Evolutionary conservation across 805 yeast species (phyloP).

Genomic region (Sugiyamaella marilandica): DNA sequence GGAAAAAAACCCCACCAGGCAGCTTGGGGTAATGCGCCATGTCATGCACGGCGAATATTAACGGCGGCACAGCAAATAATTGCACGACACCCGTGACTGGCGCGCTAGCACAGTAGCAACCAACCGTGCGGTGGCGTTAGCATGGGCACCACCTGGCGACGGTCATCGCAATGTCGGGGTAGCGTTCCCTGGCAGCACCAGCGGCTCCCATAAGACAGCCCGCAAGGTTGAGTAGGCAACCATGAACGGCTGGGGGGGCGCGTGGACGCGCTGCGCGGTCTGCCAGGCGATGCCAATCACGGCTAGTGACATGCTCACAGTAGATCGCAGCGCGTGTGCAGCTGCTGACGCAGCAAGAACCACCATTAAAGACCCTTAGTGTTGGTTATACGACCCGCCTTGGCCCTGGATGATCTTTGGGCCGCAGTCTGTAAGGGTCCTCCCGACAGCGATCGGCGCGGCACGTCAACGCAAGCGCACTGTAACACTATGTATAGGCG

Average conservation of each 20-base stretch:
- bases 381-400: not conserved
- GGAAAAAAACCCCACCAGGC: not conserved
- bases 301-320: not conserved
- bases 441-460: not conserved
- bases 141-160: too few relatives aligned
- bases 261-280: too few relatives aligned
- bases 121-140: too few relatives aligned
- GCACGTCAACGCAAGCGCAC: not conserved
- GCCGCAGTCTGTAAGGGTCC: slow-evolving; percentile 2
- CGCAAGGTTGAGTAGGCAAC: too few relatives aligned
- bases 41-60: not conserved
- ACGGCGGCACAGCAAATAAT: not conserved
- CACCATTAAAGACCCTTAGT: not conserved
- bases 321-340: not conserved
- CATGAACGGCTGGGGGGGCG: too few relatives aligned
- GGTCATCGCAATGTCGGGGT: too few relatives aligned
- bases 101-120: too few relatives aligned
- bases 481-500: not conserved
- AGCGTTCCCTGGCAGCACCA: too few relatives aligned
- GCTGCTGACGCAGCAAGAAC: not conserved
- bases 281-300: not conserved
- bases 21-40: not conserved
- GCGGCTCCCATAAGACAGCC: too few relatives aligned
- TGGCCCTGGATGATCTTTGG: slow-evolving; percentile 1
- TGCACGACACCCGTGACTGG: not conserved